These are phyloP conservation scores for Talaromyces sp. DNA, from an alignment of 2,329 filamentous ascomycete genomes.

Conservation along the genomic window DNA sequence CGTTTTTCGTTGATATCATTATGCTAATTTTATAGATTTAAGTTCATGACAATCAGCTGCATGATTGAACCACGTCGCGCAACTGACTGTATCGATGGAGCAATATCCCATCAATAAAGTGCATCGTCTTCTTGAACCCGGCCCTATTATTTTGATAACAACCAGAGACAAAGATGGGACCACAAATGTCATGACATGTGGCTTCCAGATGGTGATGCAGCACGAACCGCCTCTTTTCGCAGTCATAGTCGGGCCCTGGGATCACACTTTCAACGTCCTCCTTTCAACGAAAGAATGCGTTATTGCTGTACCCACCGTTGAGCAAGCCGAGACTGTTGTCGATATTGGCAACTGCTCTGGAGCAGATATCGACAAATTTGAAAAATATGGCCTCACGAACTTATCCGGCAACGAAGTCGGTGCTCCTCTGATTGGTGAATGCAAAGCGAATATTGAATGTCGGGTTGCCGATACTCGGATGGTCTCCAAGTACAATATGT, in stretches of 20 bases:
- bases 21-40: neutral
- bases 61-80: neutral
- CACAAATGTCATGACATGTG: constrained; percentile 9
- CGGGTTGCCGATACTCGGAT: constrained; percentile 4
- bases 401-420: neutral
- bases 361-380: constrained; percentile 1
- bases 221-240: constrained; percentile 11
- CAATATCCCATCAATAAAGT: constrained; percentile 7
- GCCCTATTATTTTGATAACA: neutral
- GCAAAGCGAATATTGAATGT: constrained; percentile 2
- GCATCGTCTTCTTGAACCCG: neutral
- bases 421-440: neutral
- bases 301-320: neutral
- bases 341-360: neutral
- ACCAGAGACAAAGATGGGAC: neutral
- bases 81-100: neutral
- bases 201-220: constrained; percentile 5
- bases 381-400: neutral
- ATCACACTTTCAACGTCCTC: neutral
- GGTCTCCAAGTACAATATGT: neutral
- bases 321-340: neutral
- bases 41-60: neutral
- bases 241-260: constrained; percentile 4
- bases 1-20: neutral
- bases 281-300: neutral